Conservation (phyloP, 768 basidiomycete genomes). For the Crepidotus variabilis region DNA sequence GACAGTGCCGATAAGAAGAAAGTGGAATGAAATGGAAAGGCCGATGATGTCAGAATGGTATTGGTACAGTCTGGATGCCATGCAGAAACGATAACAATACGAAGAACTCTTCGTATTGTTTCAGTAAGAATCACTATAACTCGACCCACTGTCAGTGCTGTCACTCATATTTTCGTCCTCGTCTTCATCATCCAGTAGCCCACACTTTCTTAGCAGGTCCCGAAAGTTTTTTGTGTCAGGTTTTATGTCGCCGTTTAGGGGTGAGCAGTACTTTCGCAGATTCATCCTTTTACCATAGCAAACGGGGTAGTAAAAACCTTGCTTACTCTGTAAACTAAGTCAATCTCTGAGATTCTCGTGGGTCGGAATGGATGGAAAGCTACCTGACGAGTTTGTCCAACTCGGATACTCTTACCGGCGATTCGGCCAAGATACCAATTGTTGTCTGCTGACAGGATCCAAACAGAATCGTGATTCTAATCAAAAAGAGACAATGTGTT, state of each 20-base stretch:
- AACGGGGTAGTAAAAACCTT: slow-evolving; percentile 52
- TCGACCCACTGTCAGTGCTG: neutral
- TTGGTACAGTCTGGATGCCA: neutral
- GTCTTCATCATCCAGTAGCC: slow-evolving; percentile 33
- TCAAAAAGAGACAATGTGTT: slow-evolving; percentile 2
- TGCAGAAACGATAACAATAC: neutral
- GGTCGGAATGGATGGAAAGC: slow-evolving; percentile 10
- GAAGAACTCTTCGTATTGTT: no score
- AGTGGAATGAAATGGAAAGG: neutral
- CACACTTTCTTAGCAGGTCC: slow-evolving; percentile 43
- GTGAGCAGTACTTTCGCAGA: slow-evolving; percentile 58
- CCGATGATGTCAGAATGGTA: neutral
- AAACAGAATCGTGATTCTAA: slow-evolving; percentile 46
- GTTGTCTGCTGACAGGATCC: slow-evolving; percentile 47
- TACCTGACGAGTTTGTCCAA: slow-evolving; percentile 46
- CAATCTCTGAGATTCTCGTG: slow-evolving; percentile 3
- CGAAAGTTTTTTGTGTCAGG: slow-evolving; percentile 47
- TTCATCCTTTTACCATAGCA: slow-evolving; percentile 37
- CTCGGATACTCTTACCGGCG: slow-evolving; percentile 38
- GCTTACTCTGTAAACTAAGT: slow-evolving; percentile 31
- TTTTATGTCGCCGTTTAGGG: slow-evolving; percentile 65
- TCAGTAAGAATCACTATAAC: neutral
- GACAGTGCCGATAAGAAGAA: neutral
- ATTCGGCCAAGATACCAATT: slow-evolving; percentile 52
- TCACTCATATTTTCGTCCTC: neutral